A percentile compares a stretch with the other conserved stretches of the same genome.
Conservation (phyloP, 2,329 filamentous ascomycete genomes). For the Lecanosticta acicola region DNA sequence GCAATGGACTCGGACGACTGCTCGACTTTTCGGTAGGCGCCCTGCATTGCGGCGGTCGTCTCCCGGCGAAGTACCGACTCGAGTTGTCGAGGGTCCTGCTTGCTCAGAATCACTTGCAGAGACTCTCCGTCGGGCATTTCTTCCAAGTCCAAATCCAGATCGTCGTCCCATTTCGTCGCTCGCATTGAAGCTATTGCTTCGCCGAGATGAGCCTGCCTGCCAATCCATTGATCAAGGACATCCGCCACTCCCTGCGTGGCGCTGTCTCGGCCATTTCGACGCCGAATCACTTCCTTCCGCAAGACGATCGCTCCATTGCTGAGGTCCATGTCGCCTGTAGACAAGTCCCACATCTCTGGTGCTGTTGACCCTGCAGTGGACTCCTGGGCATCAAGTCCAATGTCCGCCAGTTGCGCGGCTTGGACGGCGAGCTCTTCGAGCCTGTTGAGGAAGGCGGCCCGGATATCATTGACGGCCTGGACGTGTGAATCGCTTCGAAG, state of each 20-base stretch:
- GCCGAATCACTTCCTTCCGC: conserved; percentile 62
- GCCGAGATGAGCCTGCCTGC: conserved; percentile 63
- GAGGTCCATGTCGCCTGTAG: conserved; percentile 23
- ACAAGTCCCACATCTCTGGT: conserved; percentile 25
- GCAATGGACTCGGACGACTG: conserved; percentile 6
- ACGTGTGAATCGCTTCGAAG: conserved; percentile 14
- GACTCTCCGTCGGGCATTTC: conserved; percentile 57
- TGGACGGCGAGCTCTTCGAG: conserved; percentile 19
- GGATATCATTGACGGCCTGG: conserved; percentile 19
- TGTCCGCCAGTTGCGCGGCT: conserved; percentile 10
- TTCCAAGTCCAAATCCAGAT: conserved; percentile 64
- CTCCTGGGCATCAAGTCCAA: conserved; percentile 3
- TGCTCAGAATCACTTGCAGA: conserved; percentile 62
- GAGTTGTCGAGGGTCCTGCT: conserved; percentile 63
- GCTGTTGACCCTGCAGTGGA: neutral
- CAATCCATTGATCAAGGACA: conserved; percentile 66
- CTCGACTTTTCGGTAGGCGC: conserved; percentile 15
- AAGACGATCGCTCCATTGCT: conserved; percentile 47
- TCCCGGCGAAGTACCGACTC: conserved; percentile 20
- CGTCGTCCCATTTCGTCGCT: conserved; percentile 68
- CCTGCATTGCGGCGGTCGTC: conserved; percentile 12
- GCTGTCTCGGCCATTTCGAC: conserved; percentile 66
- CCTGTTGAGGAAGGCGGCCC: conserved; percentile 18
- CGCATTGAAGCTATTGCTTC: conserved; percentile 59
- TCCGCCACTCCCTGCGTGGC: conserved; percentile 57